Conservation (phyloP, 176 grass and related monocot genomes). For the sorghum (Sorghum bicolor) region Sorghum_bicolor_NCBIv3 NC_012870.2:78599001-78599500, state of each 20-base stretch:
- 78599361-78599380: slow-evolving; percentile 75
- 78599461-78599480: background rate
- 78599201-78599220: slow-evolving; percentile 38
- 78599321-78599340: slow-evolving; percentile 63
- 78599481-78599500: background rate
- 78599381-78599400: slow-evolving; percentile 89
- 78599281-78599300: background rate
- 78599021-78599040: background rate
- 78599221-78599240: slow-evolving; percentile 15
- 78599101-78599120: slow-evolving; percentile 92
- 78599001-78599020: too few species aligned
- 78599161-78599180: slow-evolving; percentile 78
- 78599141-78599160: slow-evolving; percentile 90
- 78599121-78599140: slow-evolving; percentile 95
- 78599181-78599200: slow-evolving; percentile 56
- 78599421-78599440: background rate
- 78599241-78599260: background rate
- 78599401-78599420: slow-evolving; percentile 22
- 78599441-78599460: background rate
- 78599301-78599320: background rate
- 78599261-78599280: slow-evolving; percentile 1
- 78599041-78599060: background rate
- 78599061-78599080: background rate
- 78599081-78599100: slow-evolving; percentile 63
- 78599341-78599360: slow-evolving; percentile 66